A percentile compares a stretch with the other conserved stretches of the same genome.
Conservation (phyloP, 1,284 basidiomycete species). For the Austropuccinia psidii region DNA sequence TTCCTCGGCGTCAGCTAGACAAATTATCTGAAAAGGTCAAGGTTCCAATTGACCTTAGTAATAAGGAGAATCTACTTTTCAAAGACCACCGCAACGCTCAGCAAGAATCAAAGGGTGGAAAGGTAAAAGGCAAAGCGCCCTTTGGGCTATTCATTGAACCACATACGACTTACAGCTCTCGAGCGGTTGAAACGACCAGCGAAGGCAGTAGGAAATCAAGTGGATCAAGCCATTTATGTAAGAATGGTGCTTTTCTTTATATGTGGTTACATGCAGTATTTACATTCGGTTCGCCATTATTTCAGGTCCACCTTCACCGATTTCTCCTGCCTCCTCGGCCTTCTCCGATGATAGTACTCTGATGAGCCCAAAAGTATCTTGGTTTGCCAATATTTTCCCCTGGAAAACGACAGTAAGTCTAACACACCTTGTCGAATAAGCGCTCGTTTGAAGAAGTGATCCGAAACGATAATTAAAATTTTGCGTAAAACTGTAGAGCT, state of each 20-base stretch:
- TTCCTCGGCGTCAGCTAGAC: background rate
- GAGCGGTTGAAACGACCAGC: constrained; percentile 1
- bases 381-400: constrained; percentile 34
- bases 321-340: constrained; percentile 34
- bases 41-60: background rate
- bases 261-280: background rate
- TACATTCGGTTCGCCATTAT: background rate
- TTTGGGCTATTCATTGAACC: constrained; percentile 16
- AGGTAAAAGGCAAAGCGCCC: constrained; percentile 27
- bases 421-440: too few relatives aligned
- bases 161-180: background rate
- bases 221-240: constrained; percentile 12
- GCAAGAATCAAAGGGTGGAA: background rate
- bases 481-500: background rate
- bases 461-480: background rate
- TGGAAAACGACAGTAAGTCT: constrained; percentile 25
- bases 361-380: constrained; percentile 31
- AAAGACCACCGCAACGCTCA: background rate
- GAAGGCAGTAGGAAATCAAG: constrained; percentile 16
- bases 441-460: background rate
- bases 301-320: constrained; percentile 22
- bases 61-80: constrained; percentile 23
- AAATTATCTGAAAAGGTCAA: constrained; percentile 24
- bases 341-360: constrained; percentile 13
- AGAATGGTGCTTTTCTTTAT: background rate